These are phyloP conservation scores for Cyberlindnera japonica DNA, from an alignment of 805 yeast genomes.

Conservation along the genomic window DNA sequence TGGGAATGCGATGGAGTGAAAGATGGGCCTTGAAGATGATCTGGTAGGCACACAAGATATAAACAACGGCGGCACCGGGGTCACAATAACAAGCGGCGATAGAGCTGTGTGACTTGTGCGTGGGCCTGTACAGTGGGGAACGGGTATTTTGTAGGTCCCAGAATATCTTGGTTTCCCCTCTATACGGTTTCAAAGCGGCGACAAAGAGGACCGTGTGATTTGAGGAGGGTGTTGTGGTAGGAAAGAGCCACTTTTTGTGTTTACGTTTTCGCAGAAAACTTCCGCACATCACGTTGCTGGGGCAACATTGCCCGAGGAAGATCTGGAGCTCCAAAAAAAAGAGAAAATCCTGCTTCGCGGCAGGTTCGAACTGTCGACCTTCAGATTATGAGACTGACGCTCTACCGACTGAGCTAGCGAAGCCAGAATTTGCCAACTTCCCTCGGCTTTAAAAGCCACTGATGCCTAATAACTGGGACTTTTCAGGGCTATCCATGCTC, in stretches of 20 bases:
- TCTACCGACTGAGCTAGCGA: conserved; percentile 56
- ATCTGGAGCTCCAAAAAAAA: neutral
- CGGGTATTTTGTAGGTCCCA: no score
- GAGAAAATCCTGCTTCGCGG: conserved; percentile 40
- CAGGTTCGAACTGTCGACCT: conserved; percentile 55
- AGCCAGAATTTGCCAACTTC: conserved; percentile 29
- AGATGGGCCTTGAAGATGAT: neutral
- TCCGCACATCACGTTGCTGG: conserved; percentile 8
- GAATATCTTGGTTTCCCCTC: no score
- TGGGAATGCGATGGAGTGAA: neutral
- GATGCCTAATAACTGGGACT: neutral
- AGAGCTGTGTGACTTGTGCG: neutral
- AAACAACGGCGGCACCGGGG: no score
- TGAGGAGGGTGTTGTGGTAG: no score
- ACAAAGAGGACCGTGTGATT: no score
- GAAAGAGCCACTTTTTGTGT: conserved; percentile 18
- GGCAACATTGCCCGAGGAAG: conserved; percentile 8
- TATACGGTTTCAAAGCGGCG: no score
- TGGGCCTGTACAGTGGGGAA: neutral
- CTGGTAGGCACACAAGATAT: no score
- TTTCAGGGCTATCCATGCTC: no score
- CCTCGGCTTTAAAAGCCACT: neutral
- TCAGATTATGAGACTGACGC: conserved; percentile 58
- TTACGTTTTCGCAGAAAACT: conserved; percentile 7
- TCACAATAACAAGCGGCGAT: neutral